A percentile compares a stretch with the other conserved stretches of the same genome.
These are phyloP conservation scores for Dryas octopetala DNA, from an alignment of 306 rosid species.

Conservation along the genomic window DNA sequence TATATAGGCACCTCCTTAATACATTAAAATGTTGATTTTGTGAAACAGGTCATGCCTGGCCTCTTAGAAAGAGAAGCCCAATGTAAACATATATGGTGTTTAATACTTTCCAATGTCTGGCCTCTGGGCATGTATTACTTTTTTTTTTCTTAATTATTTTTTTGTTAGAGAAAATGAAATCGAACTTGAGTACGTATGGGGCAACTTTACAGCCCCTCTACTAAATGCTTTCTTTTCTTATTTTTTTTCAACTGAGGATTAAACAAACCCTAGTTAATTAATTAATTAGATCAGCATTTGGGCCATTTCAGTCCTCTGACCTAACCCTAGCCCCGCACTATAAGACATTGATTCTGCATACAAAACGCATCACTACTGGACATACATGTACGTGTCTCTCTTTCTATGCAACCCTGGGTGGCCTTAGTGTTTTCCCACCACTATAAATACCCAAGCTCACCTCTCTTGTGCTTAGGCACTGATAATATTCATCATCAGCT, in stretches of 20 bases:
- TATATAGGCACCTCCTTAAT: not conserved
- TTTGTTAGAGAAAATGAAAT: no score
- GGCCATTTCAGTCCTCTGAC: slow-evolving; percentile 7
- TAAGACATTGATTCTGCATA: not conserved
- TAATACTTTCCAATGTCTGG: not conserved
- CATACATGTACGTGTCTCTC: not conserved
- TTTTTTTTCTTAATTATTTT: no score
- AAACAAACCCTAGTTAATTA: not conserved
- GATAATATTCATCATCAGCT: not conserved
- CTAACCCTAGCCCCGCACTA: slow-evolving; percentile 9
- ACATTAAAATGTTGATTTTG: not conserved
- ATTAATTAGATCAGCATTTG: no score
- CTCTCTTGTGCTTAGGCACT: slow-evolving; percentile 10
- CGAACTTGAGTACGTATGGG: no score
- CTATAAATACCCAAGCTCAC: slow-evolving; percentile 21
- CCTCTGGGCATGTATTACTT: not conserved
- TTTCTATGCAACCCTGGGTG: not conserved
- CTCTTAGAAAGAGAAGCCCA: not conserved
- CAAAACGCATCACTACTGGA: not conserved
- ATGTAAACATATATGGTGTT: not conserved
- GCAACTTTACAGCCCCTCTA: no score
- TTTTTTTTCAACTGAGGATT: slow-evolving; percentile 10
- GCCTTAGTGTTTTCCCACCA: not conserved
- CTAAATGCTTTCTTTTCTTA: not conserved
- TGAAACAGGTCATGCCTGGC: not conserved